Conservation (phyloP, 139 green algal species). For the Raphidocelis subcapitata region DNA sequence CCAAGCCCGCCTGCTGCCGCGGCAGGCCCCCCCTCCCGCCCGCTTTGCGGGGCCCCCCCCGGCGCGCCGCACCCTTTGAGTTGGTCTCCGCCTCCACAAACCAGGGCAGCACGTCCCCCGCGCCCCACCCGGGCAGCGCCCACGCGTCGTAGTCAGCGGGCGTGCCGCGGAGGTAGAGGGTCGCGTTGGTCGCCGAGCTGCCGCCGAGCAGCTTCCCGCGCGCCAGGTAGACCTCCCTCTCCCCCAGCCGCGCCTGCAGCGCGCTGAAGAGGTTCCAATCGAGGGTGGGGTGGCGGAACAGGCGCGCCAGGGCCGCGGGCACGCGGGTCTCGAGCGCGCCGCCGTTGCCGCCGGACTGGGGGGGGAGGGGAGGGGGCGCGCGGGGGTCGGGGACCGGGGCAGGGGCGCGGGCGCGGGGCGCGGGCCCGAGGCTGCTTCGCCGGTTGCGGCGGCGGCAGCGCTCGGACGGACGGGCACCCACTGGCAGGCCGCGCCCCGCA, state of each 20-base stretch:
- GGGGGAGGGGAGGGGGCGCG: neutral
- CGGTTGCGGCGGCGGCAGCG: too few species aligned
- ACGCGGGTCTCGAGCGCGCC: slow-evolving; percentile 42
- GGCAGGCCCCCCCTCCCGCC: too few species aligned
- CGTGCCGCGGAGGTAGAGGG: slow-evolving; percentile 82
- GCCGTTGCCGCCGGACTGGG: slow-evolving; percentile 48
- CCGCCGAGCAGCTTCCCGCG: slow-evolving; percentile 83
- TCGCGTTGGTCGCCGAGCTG: slow-evolving; percentile 86
- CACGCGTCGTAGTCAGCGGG: slow-evolving; percentile 84
- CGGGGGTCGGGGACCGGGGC: too few species aligned
- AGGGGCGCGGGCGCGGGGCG: too few species aligned
- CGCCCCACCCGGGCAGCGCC: slow-evolving; percentile 73
- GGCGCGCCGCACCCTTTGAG: slow-evolving; percentile 29
- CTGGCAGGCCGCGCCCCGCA: too few species aligned
- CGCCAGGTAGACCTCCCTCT: slow-evolving; percentile 79
- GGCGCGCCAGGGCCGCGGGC: slow-evolving; percentile 73
- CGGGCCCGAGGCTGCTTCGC: too few species aligned
- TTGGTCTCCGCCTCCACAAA: slow-evolving; percentile 81
- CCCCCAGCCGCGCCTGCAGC: slow-evolving; percentile 54
- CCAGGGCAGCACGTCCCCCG: slow-evolving; percentile 76
- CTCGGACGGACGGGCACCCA: too few species aligned
- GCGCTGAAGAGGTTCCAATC: slow-evolving; percentile 86
- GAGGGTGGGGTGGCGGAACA: slow-evolving; percentile 75
- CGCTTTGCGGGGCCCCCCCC: too few species aligned
- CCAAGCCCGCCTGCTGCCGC: too few species aligned